Evolutionary conservation across 805 yeast genomes (phyloP).

Genomic region (Saccharomycopsis sp.): DNA sequence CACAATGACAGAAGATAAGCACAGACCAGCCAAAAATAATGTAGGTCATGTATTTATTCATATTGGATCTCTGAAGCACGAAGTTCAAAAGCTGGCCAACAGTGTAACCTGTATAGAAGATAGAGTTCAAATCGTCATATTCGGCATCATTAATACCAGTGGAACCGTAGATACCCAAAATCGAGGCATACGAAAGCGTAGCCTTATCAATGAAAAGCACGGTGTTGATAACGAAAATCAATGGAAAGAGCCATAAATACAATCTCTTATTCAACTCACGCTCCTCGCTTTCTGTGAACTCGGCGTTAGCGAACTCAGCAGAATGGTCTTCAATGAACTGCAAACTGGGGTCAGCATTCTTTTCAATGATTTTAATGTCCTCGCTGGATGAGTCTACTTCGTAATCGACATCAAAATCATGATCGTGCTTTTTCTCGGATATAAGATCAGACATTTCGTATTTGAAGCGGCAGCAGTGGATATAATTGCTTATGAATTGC

Average conservation of each 20-base stretch:
- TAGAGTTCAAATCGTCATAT: slow-evolving; percentile 29
- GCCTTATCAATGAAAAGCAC: slow-evolving; percentile 37
- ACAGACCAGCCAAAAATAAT: slow-evolving; percentile 27
- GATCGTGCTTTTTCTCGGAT: not conserved
- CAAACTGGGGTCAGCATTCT: slow-evolving; percentile 29
- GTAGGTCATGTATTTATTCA: slow-evolving; percentile 22
- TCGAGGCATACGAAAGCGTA: slow-evolving; percentile 35
- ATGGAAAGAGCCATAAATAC: slow-evolving; percentile 25
- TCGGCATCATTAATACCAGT: slow-evolving; percentile 24
- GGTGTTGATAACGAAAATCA: slow-evolving; percentile 25
- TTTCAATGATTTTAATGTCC: slow-evolving; percentile 8
- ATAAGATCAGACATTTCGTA: not conserved
- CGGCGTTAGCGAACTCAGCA: slow-evolving; percentile 14
- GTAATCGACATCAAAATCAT: not conserved
- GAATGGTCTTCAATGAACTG: slow-evolving; percentile 24
- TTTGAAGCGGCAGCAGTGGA: not conserved
- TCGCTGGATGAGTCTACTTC: not conserved
- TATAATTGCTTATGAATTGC: no score
- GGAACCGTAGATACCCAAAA: slow-evolving; percentile 32
- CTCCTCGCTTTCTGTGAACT: slow-evolving; percentile 18
- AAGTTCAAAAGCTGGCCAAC: slow-evolving; percentile 32
- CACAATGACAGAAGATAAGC: slow-evolving; percentile 26
- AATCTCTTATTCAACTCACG: slow-evolving; percentile 17
- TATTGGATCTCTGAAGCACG: slow-evolving; percentile 27
- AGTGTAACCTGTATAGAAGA: slow-evolving; percentile 36